Evolutionary conservation across 2,329 filamentous ascomycete genomes (phyloP).

Genomic region (Paraphaeosphaeria sporulosa): DNA sequence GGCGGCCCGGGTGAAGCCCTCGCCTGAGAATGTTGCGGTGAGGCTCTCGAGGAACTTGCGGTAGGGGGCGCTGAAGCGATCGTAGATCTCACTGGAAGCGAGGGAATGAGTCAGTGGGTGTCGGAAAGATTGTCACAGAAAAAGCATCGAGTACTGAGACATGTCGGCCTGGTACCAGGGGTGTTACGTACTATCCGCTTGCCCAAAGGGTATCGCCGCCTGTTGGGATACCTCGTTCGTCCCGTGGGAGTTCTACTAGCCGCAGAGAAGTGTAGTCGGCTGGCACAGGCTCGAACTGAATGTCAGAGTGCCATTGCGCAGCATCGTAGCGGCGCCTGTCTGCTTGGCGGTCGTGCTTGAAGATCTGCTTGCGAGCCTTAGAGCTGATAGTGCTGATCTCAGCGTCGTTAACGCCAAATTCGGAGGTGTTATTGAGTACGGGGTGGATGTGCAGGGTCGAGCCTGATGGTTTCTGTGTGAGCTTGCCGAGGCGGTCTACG

Average conservation of each 20-base stretch:
- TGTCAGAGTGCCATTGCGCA: conserved; percentile 66
- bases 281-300: conserved; percentile 70
- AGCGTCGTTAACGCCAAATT: conserved; percentile 38
- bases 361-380: conserved; percentile 39
- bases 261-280: conserved; percentile 70
- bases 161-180: too few relatives aligned
- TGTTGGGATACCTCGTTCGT: conserved; percentile 51
- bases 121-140: too few relatives aligned
- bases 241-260: conserved; percentile 51
- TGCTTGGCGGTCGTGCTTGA: conserved; percentile 14
- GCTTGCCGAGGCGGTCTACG: conserved; percentile 65
- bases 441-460: conserved; percentile 70
- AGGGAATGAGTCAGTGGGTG: background rate
- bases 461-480: conserved; percentile 64
- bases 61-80: conserved; percentile 63
- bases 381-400: conserved; percentile 49
- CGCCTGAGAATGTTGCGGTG: conserved; percentile 50
- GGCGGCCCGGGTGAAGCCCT: conserved; percentile 47
- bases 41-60: conserved; percentile 55
- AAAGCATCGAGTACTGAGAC: too few relatives aligned
- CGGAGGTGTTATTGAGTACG: conserved; percentile 44
- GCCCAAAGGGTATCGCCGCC: conserved; percentile 71
- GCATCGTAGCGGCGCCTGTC: conserved; percentile 52
- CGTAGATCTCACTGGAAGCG: conserved; percentile 62
- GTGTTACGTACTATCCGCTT: conserved; percentile 59